Base-by-base conservation (phyloP, 768 basidiomycete species). In the Leccinum arenicola region DNA sequence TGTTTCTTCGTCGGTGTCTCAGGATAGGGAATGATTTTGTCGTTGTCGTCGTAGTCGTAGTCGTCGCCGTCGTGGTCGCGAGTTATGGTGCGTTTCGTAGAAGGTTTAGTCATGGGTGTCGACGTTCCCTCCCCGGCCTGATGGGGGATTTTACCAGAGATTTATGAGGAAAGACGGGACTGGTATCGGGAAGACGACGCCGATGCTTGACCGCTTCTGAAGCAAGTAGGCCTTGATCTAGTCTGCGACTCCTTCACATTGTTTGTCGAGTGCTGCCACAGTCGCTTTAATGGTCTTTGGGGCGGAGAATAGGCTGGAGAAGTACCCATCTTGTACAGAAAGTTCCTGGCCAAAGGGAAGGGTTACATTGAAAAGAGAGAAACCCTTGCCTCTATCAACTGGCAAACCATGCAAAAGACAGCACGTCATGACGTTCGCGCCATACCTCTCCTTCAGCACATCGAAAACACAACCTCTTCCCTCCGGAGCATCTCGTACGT, bases 361-460 rank as follows among this genome's bases (percentile, higher is more conserved):
- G 14, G 19, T 48, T 23, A 21, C 5, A 15, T 33, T 33, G 33
- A 11, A 33, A 11, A 31, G 38, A 9, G 8, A 40, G 17, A 40
- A 2, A 7, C 45, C 0, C 55, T 48, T 36, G 81, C 81, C 65
- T 76, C 75, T 27, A 76, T 66, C 36, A 74, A 51, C 43, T 74
- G 73, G 51, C 72, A 79, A 2, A 77, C 72, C 82, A 81, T 84
- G 54, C 73, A 77, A 64, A 81, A 84, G 3, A 82, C 64, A 3
- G 75, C 74, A 77, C 47, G 65, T 73, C 23, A 77, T 68, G 15
- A 68, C 58, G 36, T 56, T 53, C 0, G 49, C 43, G 19, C 69
- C 63, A n/a, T 73, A 56, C 29, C 50, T 61, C 14, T 64, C 55
- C 52, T 55, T 68, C 10, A 73, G 29, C 23, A 66, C n/a, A 2